Conservation (phyloP, 345 rosid genomes). For the Garcia nutans region DNA sequence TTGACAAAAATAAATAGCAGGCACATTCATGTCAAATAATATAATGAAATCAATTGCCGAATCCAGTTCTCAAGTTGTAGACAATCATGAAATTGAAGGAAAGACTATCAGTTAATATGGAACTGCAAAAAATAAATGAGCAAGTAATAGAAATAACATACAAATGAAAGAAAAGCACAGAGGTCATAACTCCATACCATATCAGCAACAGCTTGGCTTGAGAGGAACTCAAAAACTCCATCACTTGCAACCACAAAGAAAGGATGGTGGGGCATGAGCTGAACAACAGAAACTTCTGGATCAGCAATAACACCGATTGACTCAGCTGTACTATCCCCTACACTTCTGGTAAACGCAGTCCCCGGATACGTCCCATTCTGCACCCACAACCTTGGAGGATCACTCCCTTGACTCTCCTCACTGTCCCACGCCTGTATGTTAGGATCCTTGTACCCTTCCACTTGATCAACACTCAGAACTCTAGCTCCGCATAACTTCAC, state of each 20-base stretch:
- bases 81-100: not conserved
- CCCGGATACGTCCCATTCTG: conserved; percentile 93
- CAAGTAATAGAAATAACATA: conserved; percentile 7
- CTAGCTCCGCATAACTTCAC: conserved; percentile 91
- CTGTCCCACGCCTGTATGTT: conserved; percentile 75
- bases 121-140: not conserved
- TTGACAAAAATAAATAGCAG: not conserved
- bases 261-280: conserved; percentile 59
- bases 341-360: conserved; percentile 91
- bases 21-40: not conserved
- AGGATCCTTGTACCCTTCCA: conserved; percentile 90
- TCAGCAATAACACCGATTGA: conserved; percentile 78
- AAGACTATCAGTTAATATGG: not conserved
- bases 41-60: not conserved
- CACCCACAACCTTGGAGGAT: conserved; percentile 97
- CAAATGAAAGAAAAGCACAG: not conserved
- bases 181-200: conserved; percentile 49
- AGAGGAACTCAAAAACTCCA: conserved; percentile 93
- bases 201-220: conserved; percentile 83
- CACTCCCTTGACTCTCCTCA: conserved; percentile 87
- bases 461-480: conserved; percentile 90
- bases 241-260: conserved; percentile 96
- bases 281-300: conserved; percentile 72
- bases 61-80: not conserved
- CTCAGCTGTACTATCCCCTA: conserved; percentile 88